Percentiles rank a stretch among this genome's conserved stretches.
These are phyloP conservation scores for Fomitopsis schrenkii DNA, from an alignment of 1,284 basidiomycete species.

Conservation along the genomic window DNA sequence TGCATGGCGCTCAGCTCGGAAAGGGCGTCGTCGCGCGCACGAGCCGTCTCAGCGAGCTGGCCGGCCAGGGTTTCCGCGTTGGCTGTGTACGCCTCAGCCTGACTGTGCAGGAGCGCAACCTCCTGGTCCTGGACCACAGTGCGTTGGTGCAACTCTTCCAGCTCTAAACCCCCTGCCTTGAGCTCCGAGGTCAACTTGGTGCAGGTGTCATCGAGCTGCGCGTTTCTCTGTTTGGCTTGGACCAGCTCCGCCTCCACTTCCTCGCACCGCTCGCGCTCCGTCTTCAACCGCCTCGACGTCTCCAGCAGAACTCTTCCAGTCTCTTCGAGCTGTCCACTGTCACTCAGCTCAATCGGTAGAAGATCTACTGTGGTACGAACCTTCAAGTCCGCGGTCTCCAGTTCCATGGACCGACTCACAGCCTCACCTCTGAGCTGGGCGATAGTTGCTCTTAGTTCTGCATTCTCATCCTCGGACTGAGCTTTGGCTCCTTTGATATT, in stretches of 20 bases:
- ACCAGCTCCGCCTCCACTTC: background rate
- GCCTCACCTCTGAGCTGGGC: background rate
- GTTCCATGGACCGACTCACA: background rate
- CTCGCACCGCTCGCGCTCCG: background rate
- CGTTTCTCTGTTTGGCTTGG: background rate
- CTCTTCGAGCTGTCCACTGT: background rate
- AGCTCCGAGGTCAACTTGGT: background rate
- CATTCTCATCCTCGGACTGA: background rate
- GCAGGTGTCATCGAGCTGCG: background rate
- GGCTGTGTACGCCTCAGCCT: background rate
- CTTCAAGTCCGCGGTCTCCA: background rate
- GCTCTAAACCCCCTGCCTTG: background rate
- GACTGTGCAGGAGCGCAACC: background rate
- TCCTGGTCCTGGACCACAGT: background rate
- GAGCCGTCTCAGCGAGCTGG: background rate
- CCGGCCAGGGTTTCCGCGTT: background rate
- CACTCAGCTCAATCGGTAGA: too few species aligned
- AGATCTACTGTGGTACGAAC: background rate
- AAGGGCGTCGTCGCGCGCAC: background rate
- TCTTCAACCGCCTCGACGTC: background rate
- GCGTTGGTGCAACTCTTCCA: too few species aligned
- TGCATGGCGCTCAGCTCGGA: background rate
- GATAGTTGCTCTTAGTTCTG: background rate
- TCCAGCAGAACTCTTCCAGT: background rate
- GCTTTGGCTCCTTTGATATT: background rate